Conservation (phyloP, 2,329 filamentous ascomycete species). For the Nemania sp. region DNA sequence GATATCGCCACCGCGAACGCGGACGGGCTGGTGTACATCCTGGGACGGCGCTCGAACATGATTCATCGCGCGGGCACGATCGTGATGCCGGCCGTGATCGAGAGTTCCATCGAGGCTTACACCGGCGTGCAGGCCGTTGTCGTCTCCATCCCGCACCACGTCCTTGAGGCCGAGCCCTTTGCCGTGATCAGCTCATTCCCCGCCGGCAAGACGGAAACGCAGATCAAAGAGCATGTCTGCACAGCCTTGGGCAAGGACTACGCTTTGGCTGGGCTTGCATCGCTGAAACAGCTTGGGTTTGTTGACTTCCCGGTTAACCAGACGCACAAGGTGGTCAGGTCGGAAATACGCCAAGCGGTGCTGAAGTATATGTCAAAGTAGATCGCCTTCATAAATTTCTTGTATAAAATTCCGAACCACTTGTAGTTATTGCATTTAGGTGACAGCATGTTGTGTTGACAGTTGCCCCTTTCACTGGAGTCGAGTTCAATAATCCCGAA, state of each 20-base stretch:
- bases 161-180: too few relatives aligned
- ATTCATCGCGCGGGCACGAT: constrained; percentile 5
- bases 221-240: constrained; percentile 10
- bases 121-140: constrained; percentile 9
- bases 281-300: constrained; percentile 16
- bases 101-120: constrained; percentile 19
- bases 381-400: too few relatives aligned
- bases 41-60: constrained; percentile 11
- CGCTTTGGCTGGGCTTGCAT: constrained; percentile 12
- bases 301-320: constrained; percentile 14
- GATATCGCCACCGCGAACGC: constrained; percentile 15
- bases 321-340: constrained; percentile 19
- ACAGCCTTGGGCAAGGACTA: constrained; percentile 5
- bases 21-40: constrained; percentile 19
- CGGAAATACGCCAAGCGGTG: constrained; percentile 4
- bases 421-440: too few relatives aligned
- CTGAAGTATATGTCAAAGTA: too few relatives aligned
- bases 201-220: too few relatives aligned
- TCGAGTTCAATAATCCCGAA: too few relatives aligned
- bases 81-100: constrained; percentile 19
- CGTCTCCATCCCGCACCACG: too few relatives aligned
- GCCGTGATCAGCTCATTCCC: too few relatives aligned
- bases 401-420: too few relatives aligned
- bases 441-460: too few relatives aligned
- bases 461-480: too few relatives aligned